These are phyloP conservation scores for Pichia sorboxylosa DNA, from an alignment of 1,139 yeast species.

Conservation along the genomic window DNA sequence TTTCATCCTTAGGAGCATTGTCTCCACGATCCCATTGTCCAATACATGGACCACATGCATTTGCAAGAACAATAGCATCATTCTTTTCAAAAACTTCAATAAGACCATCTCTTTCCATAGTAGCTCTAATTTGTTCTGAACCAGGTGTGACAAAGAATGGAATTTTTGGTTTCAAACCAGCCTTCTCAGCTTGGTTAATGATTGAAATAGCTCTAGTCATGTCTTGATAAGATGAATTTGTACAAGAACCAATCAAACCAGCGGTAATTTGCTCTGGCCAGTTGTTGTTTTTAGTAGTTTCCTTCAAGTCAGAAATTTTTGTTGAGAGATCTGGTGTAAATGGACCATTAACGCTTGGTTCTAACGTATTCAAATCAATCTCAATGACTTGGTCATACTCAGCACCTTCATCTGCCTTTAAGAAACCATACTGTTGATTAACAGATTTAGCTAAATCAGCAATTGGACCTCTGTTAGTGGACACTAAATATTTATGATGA, in stretches of 20 bases:
- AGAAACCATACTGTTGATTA: conserved; percentile 45
- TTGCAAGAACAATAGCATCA: conserved; percentile 87
- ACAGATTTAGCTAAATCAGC: conserved; percentile 70
- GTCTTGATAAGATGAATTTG: conserved; percentile 94
- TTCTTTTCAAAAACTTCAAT: conserved; percentile 66
- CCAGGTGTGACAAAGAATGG: conserved; percentile 96
- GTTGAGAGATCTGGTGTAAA: conserved; percentile 92
- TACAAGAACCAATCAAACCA: conserved; percentile 94
- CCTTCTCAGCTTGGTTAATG: conserved; percentile 71
- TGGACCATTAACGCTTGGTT: conserved; percentile 90
- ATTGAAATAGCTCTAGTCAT: conserved; percentile 91
- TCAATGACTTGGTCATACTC: conserved; percentile 77
- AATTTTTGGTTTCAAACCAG: conserved; percentile 82
- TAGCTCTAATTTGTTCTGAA: conserved; percentile 96
- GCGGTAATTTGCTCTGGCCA: conserved; percentile 82
- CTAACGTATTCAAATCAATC: conserved; percentile 61
- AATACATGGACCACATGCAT: conserved; percentile 98
- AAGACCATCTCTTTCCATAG: conserved; percentile 89
- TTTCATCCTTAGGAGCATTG: conserved; percentile 52
- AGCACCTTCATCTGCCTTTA: conserved; percentile 71
- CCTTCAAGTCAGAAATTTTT: conserved; percentile 62
- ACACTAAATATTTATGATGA: conserved; percentile 65
- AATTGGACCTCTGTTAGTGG: conserved; percentile 73
- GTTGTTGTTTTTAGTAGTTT: conserved; percentile 48
- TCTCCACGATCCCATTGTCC: conserved; percentile 92